These are phyloP conservation scores for Laburnicola sp. DNA, from an alignment of 2,329 filamentous ascomycete genomes.

Conservation along the genomic window DNA sequence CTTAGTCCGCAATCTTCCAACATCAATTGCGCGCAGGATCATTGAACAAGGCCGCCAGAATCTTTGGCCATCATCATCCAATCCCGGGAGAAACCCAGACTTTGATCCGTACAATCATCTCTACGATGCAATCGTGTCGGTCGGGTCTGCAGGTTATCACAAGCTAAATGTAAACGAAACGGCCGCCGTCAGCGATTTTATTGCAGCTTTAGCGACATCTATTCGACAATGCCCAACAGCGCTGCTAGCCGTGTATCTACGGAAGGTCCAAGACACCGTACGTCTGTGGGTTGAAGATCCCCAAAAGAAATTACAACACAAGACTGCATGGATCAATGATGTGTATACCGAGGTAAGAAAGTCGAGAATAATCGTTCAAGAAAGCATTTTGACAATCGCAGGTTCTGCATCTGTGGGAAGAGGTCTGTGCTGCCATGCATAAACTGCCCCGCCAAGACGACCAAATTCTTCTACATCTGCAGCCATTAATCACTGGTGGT, in stretches of 20 bases:
- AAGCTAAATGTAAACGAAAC: conserved; percentile 46
- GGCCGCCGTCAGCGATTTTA: conserved; percentile 50
- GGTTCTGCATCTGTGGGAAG: conserved; percentile 47
- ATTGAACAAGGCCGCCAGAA: conserved; percentile 66
- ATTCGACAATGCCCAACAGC: conserved; percentile 46
- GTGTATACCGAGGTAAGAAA: conserved; percentile 33
- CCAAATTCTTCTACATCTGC: conserved; percentile 57
- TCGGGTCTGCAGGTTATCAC: conserved; percentile 61
- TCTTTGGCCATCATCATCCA: conserved; percentile 64
- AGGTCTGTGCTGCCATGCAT: conserved; percentile 58
- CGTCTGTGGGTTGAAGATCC: conserved; percentile 66
- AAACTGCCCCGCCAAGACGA: conserved; percentile 61
- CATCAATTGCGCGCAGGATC: conserved; percentile 48
- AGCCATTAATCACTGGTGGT: conserved; percentile 56
- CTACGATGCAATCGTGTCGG: conserved; percentile 61
- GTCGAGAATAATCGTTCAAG: too few species aligned
- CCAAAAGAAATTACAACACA: conserved; percentile 36
- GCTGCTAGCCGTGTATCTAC: conserved; percentile 60
- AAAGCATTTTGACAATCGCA: conserved; percentile 25
- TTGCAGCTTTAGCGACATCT: conserved; percentile 56
- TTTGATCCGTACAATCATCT: conserved; percentile 67
- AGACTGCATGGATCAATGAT: conserved; percentile 20
- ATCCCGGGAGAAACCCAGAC: conserved; percentile 37
- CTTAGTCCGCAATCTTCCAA: conserved; percentile 43
- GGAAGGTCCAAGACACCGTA: conserved; percentile 65